Base-by-base conservation (phyloP, 257 asterid species). In the Przewalskia tangutica region DNA sequence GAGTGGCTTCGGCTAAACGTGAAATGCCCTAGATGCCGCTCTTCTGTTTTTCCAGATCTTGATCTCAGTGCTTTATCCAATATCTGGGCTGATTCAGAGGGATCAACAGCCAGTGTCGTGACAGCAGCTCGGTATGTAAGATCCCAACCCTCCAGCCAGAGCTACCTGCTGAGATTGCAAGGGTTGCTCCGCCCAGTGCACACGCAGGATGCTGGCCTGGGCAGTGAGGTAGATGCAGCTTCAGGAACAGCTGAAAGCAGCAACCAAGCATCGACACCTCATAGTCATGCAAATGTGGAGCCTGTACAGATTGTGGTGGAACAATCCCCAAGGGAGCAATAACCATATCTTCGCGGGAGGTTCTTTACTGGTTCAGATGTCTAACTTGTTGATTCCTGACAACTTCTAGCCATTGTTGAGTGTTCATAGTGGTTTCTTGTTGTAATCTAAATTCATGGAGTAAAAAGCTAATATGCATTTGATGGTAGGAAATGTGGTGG, bases 21-120 rank as follows among this genome's bases (percentile, higher is more conserved):
- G 79, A 94, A 95, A 85, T 95, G 99, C 88, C 99, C 99, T 1
- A 90, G 99, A 81, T 95, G 99, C 81, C 97, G 98, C 23, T 92
- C 98, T 77, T 95, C 97, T 3, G 97, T 95, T 23, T 95, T 95
- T 81, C 98, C 99, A 32, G 93, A 95, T 86, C 97, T 95, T 16
- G 98, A 95, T 84, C 90, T 95, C 23, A 91, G 98, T 62, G 99
- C 99, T 13, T 65, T 94, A 63, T 91, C 98, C 23, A 92, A 88
- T 80, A 91, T 95, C 81, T 97, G 86, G 27, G 83, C 94, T 7
- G 98, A 93, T 65, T 48, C 91, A 6, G 97, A 88, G 85, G 81
- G 94, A 60, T 82, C 89, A 44, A 40, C 93, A 16, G 54, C 89
- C 85, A 85, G 85, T 63, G 87, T 87, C 8, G 83, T 90, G n/a